Evolutionary conservation across 73 alveolate species (phyloP).

Genomic region (Tetrahymena malaccensis): DNA sequence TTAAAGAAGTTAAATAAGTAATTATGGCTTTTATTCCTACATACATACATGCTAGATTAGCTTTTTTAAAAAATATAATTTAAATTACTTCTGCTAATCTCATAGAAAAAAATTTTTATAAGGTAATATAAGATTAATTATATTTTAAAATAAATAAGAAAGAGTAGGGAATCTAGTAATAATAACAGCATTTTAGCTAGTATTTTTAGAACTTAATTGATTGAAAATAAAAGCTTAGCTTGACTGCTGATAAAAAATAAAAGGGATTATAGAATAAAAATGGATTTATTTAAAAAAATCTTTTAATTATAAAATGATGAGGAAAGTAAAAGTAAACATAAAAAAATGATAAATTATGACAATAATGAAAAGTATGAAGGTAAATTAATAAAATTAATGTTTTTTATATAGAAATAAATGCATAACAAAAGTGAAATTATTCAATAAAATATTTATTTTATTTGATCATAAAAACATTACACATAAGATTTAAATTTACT

Average conservation of each 20-base stretch:
- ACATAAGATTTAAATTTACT: background rate
- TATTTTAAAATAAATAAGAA: too few relatives aligned
- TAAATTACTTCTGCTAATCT: background rate
- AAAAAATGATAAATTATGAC: background rate
- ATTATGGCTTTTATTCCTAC: too few relatives aligned
- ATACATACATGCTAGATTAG: too few relatives aligned
- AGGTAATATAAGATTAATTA: too few relatives aligned
- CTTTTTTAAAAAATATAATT: background rate
- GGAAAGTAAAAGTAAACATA: background rate
- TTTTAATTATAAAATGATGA: background rate
- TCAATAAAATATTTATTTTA: too few relatives aligned
- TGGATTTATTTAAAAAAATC: background rate
- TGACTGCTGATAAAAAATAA: background rate
- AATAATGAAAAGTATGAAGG: background rate
- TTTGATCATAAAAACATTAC: background rate
- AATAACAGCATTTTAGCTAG: background rate
- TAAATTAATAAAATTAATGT: background rate
- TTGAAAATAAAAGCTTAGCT: background rate
- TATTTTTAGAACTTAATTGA: too few relatives aligned
- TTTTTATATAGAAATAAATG: too few relatives aligned
- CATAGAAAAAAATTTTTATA: background rate
- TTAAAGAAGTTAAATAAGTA: too few relatives aligned
- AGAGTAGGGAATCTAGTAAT: background rate
- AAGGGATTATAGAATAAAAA: background rate
- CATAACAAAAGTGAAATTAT: background rate